A percentile compares a stretch with the other conserved stretches of the same genome.
Evolutionary conservation across 2,329 filamentous ascomycete genomes (phyloP).

Genomic region (Coniochaeta pulveracea): DNA sequence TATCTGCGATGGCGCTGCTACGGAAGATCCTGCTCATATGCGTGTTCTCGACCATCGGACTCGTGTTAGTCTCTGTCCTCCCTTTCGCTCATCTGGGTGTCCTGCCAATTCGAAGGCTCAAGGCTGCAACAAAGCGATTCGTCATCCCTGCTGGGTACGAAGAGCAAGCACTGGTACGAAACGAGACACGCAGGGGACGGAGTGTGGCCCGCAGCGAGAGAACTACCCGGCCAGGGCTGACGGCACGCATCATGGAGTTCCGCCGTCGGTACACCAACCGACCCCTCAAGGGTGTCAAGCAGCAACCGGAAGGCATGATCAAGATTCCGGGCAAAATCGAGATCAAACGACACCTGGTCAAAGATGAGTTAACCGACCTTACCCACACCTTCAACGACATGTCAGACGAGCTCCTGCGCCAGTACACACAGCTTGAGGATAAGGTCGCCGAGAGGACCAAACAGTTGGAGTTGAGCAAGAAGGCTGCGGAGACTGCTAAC

Average conservation of each 20-base stretch:
- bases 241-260: constrained; percentile 29
- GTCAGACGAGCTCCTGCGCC: constrained; percentile 79
- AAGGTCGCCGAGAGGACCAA: constrained; percentile 73
- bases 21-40: constrained; percentile 72
- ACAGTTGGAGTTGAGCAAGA: constrained; percentile 80
- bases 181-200: constrained; percentile 31
- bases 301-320: constrained; percentile 46
- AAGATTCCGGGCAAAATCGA: constrained; percentile 78
- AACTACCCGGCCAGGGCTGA: constrained; percentile 25
- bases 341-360: constrained; percentile 61
- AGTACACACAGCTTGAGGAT: constrained; percentile 75
- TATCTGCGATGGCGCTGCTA: constrained; percentile 62
- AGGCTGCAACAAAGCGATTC: constrained; percentile 63
- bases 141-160: constrained; percentile 54
- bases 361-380: constrained; percentile 77
- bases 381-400: constrained; percentile 85
- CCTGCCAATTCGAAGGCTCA: constrained; percentile 65
- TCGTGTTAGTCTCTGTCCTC: constrained; percentile 59
- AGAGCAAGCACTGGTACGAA: too few species aligned
- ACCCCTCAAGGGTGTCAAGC: constrained; percentile 20
- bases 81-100: constrained; percentile 76
- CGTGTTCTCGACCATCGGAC: constrained; percentile 70
- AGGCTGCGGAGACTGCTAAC: constrained; percentile 86
- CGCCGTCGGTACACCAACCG: constrained; percentile 18
- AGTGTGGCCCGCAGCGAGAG: constrained; percentile 31